Evolutionary conservation across 306 rosid genomes (phyloP), one percentile per base, ranked within the genome.

Genomic region (Gleditsia sinensis): DNA sequence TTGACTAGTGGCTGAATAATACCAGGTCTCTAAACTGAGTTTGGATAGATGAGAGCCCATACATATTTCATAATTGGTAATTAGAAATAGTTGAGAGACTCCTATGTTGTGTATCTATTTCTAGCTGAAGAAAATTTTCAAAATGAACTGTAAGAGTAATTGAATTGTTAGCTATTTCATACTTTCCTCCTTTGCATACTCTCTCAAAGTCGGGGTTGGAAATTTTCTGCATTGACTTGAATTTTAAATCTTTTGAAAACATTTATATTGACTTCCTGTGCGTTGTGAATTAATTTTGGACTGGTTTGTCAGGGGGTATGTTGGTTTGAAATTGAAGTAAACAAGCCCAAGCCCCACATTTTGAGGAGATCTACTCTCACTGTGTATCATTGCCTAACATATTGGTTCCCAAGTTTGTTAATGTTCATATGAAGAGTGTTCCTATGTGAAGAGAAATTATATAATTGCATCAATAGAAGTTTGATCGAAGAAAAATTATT

Each of bases 301-400:
- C 88, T 92, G 96, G 97, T 85, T 94, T 95, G 93, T 95, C 96
- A 92, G 99, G 99, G 97, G 96, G 90, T 85, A 81, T 92, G 87
- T 94, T 94, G 96, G 96, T 88, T 94, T 86, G 97, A 93, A 91
- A 85, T 94, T 88, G 85, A 94, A 93, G 92, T 94, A 87, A 91
- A 83, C 98, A 92, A 94, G 98, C 68, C 88, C 98, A 92, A 92
- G 93, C 90, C 92, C 90, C 92, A 81, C 80, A 65, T n/a, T 89
- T 89, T 87, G 96, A 87, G 92, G 86, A 89, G 89, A 79, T 80
- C 92, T 83, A 82, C 80, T 72, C 77, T 73, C 80, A 81, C 94
- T 88, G 87, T 85, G 88, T 87, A 86, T 77, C 88, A 67, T 82
- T 83, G 94, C 88, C 78, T 89, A 91, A 86, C 90, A 81, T 89